These are phyloP conservation scores for Termitomyces heimii DNA, from an alignment of 768 basidiomycete genomes.

Conservation along the genomic window DNA sequence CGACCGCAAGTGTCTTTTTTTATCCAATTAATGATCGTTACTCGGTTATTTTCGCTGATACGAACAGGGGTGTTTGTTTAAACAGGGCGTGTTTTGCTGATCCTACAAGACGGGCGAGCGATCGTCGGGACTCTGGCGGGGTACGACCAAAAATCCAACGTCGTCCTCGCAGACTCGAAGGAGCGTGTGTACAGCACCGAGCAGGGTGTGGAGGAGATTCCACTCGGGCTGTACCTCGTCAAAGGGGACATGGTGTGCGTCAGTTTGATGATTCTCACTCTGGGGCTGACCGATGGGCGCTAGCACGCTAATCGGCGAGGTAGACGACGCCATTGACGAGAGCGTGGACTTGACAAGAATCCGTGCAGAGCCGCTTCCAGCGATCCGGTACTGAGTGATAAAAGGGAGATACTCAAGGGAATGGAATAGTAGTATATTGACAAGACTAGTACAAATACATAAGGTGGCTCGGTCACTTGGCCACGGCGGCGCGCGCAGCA, in stretches of 20 bases:
- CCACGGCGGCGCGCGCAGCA: slow-evolving; percentile 24
- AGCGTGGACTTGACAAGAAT: slow-evolving; percentile 70
- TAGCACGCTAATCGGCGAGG: slow-evolving; percentile 73
- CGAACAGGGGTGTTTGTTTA: too few relatives aligned
- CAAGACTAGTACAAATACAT: too few relatives aligned
- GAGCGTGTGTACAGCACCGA: slow-evolving; percentile 92
- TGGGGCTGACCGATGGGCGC: slow-evolving; percentile 7
- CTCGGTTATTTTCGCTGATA: too few relatives aligned
- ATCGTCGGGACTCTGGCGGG: slow-evolving; percentile 91
- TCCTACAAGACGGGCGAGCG: slow-evolving; percentile 93
- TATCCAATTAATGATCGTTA: too few relatives aligned
- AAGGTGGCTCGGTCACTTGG: not conserved
- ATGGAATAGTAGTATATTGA: too few relatives aligned
- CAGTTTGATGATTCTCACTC: not conserved
- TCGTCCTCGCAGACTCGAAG: slow-evolving; percentile 90
- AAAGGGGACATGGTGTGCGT: slow-evolving; percentile 98
- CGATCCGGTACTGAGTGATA: slow-evolving; percentile 63
- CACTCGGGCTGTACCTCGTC: slow-evolving; percentile 92
- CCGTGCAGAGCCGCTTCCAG: slow-evolving; percentile 82
- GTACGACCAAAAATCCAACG: slow-evolving; percentile 93
- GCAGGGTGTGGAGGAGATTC: slow-evolving; percentile 90
- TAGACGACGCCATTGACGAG: slow-evolving; percentile 78
- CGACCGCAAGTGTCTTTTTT: slow-evolving; percentile 50
- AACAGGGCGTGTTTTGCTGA: slow-evolving; percentile 82
- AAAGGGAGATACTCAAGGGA: too few relatives aligned